phyloP scores from a whole-genome alignment of 441 rosid genomes.

The Erodium texanum region DNA sequence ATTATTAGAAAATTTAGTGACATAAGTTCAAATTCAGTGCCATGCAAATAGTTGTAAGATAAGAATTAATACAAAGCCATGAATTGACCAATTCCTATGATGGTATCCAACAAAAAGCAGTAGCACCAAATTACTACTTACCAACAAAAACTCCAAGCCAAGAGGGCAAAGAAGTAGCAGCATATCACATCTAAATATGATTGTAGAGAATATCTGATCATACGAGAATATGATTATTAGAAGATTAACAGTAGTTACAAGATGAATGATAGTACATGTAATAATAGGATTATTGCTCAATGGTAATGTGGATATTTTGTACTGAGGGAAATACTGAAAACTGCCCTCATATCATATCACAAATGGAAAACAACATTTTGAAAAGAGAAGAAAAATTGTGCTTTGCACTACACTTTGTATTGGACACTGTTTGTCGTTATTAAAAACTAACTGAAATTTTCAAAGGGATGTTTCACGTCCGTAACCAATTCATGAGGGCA shows the following conservation, averaged over 20 bases:
- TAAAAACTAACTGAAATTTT: no score
- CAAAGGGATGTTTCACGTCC: no score
- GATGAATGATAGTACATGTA: background rate
- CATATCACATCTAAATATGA: constrained; percentile 76
- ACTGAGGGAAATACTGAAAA: no score
- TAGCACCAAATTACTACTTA: constrained; percentile 20
- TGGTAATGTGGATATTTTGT: background rate
- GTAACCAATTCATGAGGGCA: no score
- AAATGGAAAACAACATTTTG: no score
- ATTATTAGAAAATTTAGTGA: background rate
- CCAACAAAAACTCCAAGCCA: constrained; percentile 73
- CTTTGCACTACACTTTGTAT: no score
- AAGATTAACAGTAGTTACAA: background rate
- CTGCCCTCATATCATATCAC: no score
- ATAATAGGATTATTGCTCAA: background rate
- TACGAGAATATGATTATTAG: constrained; percentile 11
- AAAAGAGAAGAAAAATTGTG: no score
- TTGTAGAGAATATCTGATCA: constrained; percentile 58
- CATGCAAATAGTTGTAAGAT: background rate
- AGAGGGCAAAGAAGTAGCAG: constrained; percentile 74
- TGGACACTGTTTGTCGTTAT: no score
- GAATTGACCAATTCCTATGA: background rate
- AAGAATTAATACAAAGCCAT: background rate
- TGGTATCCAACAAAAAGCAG: background rate
- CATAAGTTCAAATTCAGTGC: background rate